Base-by-base conservation (phyloP, 176 grass and related monocot genomes). In the Phoenix dactylifera region DNA sequence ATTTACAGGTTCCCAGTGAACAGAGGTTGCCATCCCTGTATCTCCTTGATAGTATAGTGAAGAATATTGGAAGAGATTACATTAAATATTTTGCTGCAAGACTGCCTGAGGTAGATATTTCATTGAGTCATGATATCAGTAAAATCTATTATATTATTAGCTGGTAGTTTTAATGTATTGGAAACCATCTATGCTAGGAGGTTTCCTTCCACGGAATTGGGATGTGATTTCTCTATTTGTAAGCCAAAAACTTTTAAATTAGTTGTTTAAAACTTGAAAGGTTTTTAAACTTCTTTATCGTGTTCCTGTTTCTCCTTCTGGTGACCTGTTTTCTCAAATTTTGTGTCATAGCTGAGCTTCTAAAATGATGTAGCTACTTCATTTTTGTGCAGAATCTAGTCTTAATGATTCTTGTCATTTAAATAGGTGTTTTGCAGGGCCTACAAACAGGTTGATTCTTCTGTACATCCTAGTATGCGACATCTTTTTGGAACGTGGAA, bases 401-500 rank as follows among this genome's bases (percentile, higher is more conserved):
- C 35, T 44, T 44, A 44, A 44, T 44, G 9, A 44, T 44, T 10
- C 5, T 19, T 61, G 55, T 23, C 57, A 59, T 78, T 14, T 73
- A 63, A 22, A 19, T 63, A 98, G 94, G 94, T 98, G 30, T 98
- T 98, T 22, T 98, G 94, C 85, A 98, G 89, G 70, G 94, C 82
- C 18, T 98, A 98, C 67, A 98, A 66, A 30, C 81, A 86, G 60
- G 94, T 98, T 63, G 94, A 98, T 60, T 74, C 94, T 29, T 63
- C 84, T 39, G 66, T 93, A 60, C 94, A 89, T 85, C 70, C 83
- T 50, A 98, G 94, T 72, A 98, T 98, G 94, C 83, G 82, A 60
- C 94, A 98, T 82, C 75, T 98, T 63, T 98, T 98, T 69, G 94
- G 94, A 61, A 98, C 94, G 67, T 98, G 94, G 94, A 92, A 82